Base-by-base conservation (phyloP, 164 flowering plant species). In the Annona cherimola region DNA sequence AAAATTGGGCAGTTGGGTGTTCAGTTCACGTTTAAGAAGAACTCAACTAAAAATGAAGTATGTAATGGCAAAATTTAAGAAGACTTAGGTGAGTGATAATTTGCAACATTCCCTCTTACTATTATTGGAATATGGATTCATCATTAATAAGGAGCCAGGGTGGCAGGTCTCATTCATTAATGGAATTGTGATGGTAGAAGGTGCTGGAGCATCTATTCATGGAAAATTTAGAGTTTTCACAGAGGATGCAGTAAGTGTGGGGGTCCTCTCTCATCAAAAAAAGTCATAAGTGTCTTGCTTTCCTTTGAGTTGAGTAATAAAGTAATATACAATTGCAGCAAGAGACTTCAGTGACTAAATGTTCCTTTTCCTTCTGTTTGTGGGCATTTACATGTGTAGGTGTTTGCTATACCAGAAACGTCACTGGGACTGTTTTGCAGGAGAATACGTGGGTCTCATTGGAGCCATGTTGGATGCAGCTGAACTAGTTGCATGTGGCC, bases 331-430 rank as follows among this genome's bases (percentile, higher is more conserved):
- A 26, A 26, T 26, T 26, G 35, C 35, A 26, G 35, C 35, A 26
- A 26, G 35, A 26, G 35, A 26, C 35, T n/a, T n/a, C n/a, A n/a
- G n/a, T n/a, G n/a, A n/a, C n/a, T n/a, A n/a, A n/a, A n/a, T n/a
- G n/a, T n/a, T n/a, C n/a, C n/a, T n/a, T n/a, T n/a, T n/a, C n/a
- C n/a, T n/a, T n/a, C n/a, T 14, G 19, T 41, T 12, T 39, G 41
- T 40, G 1, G 67, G 11, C 3, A 41, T 35, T 68, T 64, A 70
- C n/a, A n/a, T 67, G 65, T 81, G 72, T 85, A 94, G 99, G 85
- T 92, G 19, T 94, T 94, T 84, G 97, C 98, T 9, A 94, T 91
- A 97, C 99, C 97, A 69, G 99, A 94, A 85, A 90, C 97, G 73
- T 85, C 91, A 73, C 75, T 92, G 72, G 97, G 97, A 20, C 88